Evolutionary conservation across 495 filamentous ascomycete genomes (phyloP), one percentile per base, ranked within the genome.

Genomic region (Aspergillus sclerotioniger): DNA sequence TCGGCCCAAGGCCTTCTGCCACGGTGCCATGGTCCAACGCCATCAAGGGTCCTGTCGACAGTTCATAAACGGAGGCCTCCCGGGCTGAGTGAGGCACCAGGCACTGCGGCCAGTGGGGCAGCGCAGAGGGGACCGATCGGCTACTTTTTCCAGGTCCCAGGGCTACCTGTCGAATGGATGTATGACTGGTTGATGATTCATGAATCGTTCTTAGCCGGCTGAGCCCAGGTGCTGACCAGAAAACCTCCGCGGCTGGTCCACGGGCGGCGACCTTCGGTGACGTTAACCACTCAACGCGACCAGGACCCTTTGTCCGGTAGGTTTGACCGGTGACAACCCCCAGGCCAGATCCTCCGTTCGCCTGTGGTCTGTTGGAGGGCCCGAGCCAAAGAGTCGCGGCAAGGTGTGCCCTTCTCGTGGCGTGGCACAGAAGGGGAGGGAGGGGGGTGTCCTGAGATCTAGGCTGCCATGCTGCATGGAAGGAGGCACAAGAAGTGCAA

Each of bases 211-310:
- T n/a, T 12, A 49, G 46, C 46, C 31, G 31, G 21, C 47, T 28
- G 46, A 49, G 28, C 17, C 28, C 47, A 50, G 47, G 47, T 41
- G 47, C 47, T 50, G 47, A 50, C 47, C 47, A 15, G 21, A 29
- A n/a, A 50, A 29, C 25, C 31, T 28, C 47, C 31, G 47, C 44
- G 25, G 44, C 28, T 29, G 45, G 47, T 9, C 32, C 31, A 31
- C 33, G 25, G 54, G 33, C 46, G 13, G 28, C 47, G 16, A 47
- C 51, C 51, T 37, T 47, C 44, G 52, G 60, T 66, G 63, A 66
- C 63, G 63, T 66, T 61, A 54, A 63, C 60, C 57, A 66, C 59
- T 65, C 41, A 53, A 43, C 49, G 37, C 52, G 16, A 19, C 28
- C 47, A 28, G 19, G 19, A 12, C 46, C 41, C 49, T 52, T 61